Evolutionary conservation across 257 asterid species (phyloP), one percentile per base, ranked within the genome.

Genomic region (Salvia splendens): DNA sequence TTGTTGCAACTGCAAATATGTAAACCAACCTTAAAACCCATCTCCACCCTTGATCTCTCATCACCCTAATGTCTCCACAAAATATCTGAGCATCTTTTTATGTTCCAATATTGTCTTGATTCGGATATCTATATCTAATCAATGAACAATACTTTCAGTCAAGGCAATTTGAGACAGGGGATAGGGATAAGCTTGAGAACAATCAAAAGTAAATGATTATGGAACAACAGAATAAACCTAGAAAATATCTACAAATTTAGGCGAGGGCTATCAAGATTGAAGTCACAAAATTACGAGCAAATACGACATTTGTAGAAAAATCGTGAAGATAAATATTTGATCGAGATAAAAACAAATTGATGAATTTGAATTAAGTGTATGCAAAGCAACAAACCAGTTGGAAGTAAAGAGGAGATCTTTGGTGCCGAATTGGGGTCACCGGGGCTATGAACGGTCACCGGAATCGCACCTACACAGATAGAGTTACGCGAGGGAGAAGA

Each of bases 11-110:
- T n/a, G 82, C 77, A 30, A 91, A 51, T 74, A 94, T 87, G 65
- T 94, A 94, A 17, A 70, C 14, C 73, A 94, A 77, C 57, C 99
- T 97, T 47, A 90, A 75, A 79, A 70, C 72, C 97, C 97, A 87
- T 85, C 72, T 88, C 95, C 97, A 83, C 49, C 40, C 66, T 78
- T 70, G 84, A 69, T 65, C 81, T 73, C 69, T 84, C 97, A 90
- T 93, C 76, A 49, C 70, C 15, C 67, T 64, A 48, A 65, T 17
- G 68, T 17, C 20, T 17, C 20, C 20, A 17, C 77, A 10, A 53
- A 16, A 35, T 72, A 47, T 20, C 16, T 12, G 66, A 69, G 16
- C 17, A 9, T 36, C 54, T 1, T 17, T 17, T 17, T 17, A 17
- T 32, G 20, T 6, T 52, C 20, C 17, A 3, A 17, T 41, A 5